These are phyloP conservation scores for Saccharomyces pastorianus DNA, from an alignment of 1,139 yeast species.

Conservation along the genomic window DNA sequence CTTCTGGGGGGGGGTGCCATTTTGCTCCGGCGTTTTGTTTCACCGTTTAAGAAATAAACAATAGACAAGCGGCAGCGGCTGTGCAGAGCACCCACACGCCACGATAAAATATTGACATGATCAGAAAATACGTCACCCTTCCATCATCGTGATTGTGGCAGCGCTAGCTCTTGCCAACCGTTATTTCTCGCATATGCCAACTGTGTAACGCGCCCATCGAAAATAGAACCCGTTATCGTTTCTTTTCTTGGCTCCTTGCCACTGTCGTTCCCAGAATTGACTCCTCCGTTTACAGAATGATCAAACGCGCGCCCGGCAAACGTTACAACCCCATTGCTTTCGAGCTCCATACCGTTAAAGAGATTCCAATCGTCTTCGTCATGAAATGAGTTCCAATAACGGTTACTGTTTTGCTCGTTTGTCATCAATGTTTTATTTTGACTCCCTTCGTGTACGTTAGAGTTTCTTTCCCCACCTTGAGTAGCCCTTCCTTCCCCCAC, in stretches of 20 bases:
- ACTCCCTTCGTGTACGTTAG: neutral
- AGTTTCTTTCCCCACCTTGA: neutral
- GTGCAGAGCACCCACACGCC: neutral
- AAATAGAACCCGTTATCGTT: constrained; percentile 8
- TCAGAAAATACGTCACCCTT: neutral
- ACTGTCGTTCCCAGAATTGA: neutral
- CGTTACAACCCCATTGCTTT: constrained; percentile 16
- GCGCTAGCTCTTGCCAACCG: constrained; percentile 5
- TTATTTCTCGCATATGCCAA: constrained; percentile 3
- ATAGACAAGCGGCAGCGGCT: neutral
- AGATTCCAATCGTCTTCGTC: constrained; percentile 25
- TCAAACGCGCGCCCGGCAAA: constrained; percentile 2
- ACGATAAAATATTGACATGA: neutral
- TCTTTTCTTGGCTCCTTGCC: constrained; percentile 1
- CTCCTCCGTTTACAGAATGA: neutral
- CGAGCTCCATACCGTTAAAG: constrained; percentile 18
- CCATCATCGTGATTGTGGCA: neutral
- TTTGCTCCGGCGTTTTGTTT: neutral
- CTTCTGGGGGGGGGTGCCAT: neutral
- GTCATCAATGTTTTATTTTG: neutral
- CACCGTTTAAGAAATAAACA: neutral
- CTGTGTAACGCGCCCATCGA: constrained; percentile 5
- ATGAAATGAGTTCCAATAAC: constrained; percentile 24
- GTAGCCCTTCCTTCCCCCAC: constrained; percentile 7
- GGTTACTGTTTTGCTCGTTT: neutral